Evolutionary conservation across 352 stramenopile species (phyloP), one percentile per base, ranked within the genome.

Genomic region (Globisporangium ultimum): DNA sequence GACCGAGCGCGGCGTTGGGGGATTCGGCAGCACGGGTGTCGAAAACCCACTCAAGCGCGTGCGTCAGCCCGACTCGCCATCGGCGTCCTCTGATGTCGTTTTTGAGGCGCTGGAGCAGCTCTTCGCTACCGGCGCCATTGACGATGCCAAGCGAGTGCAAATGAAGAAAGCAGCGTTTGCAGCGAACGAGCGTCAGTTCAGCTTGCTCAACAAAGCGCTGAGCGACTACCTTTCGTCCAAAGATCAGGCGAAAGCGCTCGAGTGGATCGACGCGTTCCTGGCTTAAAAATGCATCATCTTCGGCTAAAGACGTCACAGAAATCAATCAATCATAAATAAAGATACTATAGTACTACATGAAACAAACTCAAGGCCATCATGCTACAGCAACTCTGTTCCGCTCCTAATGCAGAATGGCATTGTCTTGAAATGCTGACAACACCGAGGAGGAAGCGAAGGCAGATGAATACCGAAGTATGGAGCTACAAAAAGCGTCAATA

Each of bases 1-100:
- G 42, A 99, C 95, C 13, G 78, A 71, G 38, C 84, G 97, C n/a
- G 97, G 97, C 38, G 89, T 76, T 14, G 93, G 94, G 28, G 97
- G 97, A 36, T 99, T 99, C 75, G 97, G 97, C 46, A 97, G 80
- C 58, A 99, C 97, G 2, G 97, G 97, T 22, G 87, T 93, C 38
- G 67, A 86, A 36, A 58, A 85, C 15, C 71, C 75, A 0, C 60
- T 71, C 51, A 90, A 91, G 78, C 76, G 78, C n/a, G 51, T 66
- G 40, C 61, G 80, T 42, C 41, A 46, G 2, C 57, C 40, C 32
- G 56, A 72, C 18, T 48, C 50, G 18, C n/a, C 32, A 0, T 15
- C 61, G 11, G 47, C 50, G 22, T 34, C 48, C 18, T 49, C 53
- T 13, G 61, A 68, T 46, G 54, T 69, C 12, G 61, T 69, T 17